A percentile compares a stretch with the other conserved stretches of the same genome.
Conservation (phyloP, 1,284 basidiomycete genomes). For the Ceratobasidium sp. region DNA sequence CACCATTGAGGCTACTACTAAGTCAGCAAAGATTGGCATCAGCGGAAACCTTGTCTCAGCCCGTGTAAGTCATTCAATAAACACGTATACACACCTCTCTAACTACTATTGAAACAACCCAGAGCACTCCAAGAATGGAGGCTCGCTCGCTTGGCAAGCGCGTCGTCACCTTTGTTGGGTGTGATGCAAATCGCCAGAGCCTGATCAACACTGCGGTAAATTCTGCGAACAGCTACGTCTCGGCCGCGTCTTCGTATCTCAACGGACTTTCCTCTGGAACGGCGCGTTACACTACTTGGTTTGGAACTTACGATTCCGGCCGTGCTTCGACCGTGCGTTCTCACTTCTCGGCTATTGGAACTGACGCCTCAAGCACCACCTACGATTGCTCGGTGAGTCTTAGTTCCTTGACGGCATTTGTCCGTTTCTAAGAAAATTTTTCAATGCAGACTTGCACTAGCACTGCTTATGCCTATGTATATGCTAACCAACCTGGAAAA, state of each 20-base stretch:
- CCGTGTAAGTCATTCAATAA: slow-evolving; percentile 30
- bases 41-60: slow-evolving; percentile 45
- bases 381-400: slow-evolving; percentile 45
- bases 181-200: slow-evolving; percentile 20
- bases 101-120: background rate
- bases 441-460: background rate
- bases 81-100: background rate
- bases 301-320: slow-evolving; percentile 44
- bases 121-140: slow-evolving; percentile 38
- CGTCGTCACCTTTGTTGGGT: slow-evolving; percentile 37
- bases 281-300: slow-evolving; percentile 45
- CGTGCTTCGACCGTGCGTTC: slow-evolving; percentile 41
- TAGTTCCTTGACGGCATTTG: too few species aligned
- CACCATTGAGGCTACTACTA: slow-evolving; percentile 15
- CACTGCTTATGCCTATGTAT: slow-evolving; percentile 35
- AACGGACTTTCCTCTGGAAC: slow-evolving; percentile 25
- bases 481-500: slow-evolving; percentile 26
- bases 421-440: background rate
- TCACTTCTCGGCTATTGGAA: slow-evolving; percentile 42
- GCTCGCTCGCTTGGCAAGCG: slow-evolving; percentile 42
- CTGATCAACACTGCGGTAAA: slow-evolving; percentile 37
- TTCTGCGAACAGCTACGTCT: slow-evolving; percentile 39
- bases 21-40: slow-evolving; percentile 32
- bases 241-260: slow-evolving; percentile 22
- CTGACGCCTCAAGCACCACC: slow-evolving; percentile 33